Base-by-base conservation (phyloP, 257 asterid species). In the Misopates orontium region DNA sequence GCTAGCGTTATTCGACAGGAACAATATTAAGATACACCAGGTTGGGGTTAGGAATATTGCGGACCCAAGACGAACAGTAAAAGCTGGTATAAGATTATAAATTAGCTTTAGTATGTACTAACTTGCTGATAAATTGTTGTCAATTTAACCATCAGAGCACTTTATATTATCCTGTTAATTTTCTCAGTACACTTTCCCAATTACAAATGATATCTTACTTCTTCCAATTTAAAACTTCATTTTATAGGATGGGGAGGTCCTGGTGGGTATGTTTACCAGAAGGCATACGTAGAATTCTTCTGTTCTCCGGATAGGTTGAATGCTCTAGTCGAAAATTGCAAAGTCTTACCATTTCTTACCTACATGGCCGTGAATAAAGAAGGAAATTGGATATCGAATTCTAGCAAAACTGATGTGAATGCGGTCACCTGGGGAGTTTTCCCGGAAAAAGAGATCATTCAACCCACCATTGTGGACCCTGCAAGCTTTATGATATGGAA, bases 361-460 rank as follows among this genome's bases (percentile, higher is more conserved):
- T 93, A 87, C 85, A 78, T 92, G 90, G 97, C 96, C 2, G 94
- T 85, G 72, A 83, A 86, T 56, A 89, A 87, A 78, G 82, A 75
- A 12, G 97, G 96, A 68, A 78, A 22, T 65, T 82, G 76, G 95
- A 73, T 81, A 59, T 87, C 98, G 6, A 93, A 89, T 52, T 72
- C 69, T 67, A 68, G 71, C 62, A 73, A 76, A 14, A 73, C 80
- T 0, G 87, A 81, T 9, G 85, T 87, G 66, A 93, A 93, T 55
- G 97, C 98, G 0, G 96, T 89, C 66, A 93, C 98, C n/a, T 93
- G 98, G 97, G 98, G 97, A 40, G 96, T 84, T 54, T 93, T 93
- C 80, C 96, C 98, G 18, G 95, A 84, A n/a, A 93, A 85, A 84
- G 98, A 93, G 86, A 83, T 93, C 19, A 67, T 84, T 31, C 98